Conservation (phyloP, 495 filamentous ascomycete genomes). For the Endocarpon pusillum region DNA sequence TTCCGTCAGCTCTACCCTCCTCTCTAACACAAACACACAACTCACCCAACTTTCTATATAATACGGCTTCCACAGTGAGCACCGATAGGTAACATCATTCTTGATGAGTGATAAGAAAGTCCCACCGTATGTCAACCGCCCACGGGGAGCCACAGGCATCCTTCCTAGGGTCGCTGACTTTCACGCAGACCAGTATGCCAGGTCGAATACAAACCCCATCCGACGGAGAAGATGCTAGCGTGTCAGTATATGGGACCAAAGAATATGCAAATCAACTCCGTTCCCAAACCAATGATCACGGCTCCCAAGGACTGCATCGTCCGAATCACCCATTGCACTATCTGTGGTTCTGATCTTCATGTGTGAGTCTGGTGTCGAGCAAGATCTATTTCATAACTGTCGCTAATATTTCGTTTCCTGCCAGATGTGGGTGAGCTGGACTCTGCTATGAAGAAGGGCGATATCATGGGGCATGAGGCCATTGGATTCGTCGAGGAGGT, state of each 20-base stretch:
- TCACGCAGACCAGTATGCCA: slow-evolving; percentile 3
- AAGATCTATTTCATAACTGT: too few species aligned
- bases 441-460: slow-evolving; percentile 34
- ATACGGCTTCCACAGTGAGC: too few species aligned
- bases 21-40: too few species aligned
- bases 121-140: background rate
- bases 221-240: slow-evolving; percentile 17
- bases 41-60: too few species aligned
- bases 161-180: background rate
- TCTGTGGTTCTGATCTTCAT: slow-evolving; percentile 22
- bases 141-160: too few species aligned
- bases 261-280: slow-evolving; percentile 10
- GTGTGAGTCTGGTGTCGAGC: too few species aligned
- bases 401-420: too few species aligned
- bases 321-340: slow-evolving; percentile 18
- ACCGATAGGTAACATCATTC: too few species aligned
- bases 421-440: slow-evolving; percentile 15
- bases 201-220: slow-evolving; percentile 11
- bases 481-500: slow-evolving; percentile 21
- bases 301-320: slow-evolving; percentile 20
- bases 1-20: too few species aligned
- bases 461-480: slow-evolving; percentile 39
- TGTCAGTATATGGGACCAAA: slow-evolving; percentile 14
- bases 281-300: slow-evolving; percentile 18
- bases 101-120: too few species aligned